Conservation (phyloP, 257 asterid genomes). For the Buddleja alternifolia region DNA sequence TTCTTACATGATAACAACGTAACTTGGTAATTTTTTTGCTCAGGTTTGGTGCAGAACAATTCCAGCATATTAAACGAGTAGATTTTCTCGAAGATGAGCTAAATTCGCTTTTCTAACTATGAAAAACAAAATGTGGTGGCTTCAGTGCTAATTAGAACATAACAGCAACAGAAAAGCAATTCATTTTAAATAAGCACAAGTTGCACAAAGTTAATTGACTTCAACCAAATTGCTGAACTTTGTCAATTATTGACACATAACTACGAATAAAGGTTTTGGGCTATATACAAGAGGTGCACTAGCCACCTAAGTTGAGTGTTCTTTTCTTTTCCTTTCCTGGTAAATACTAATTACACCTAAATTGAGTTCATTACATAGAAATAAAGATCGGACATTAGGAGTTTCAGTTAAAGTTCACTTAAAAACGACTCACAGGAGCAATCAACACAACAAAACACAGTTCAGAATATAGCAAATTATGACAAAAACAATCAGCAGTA, state of each 20-base stretch:
- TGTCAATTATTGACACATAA: neutral
- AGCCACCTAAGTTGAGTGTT: neutral
- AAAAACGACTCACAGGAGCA: slow-evolving; percentile 15
- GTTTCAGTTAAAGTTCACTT: neutral
- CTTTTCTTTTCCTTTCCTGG: too few relatives aligned
- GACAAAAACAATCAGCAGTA: slow-evolving; percentile 15
- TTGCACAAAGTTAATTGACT: neutral
- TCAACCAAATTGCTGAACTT: neutral
- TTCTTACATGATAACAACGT: slow-evolving; percentile 13
- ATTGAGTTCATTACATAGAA: neutral
- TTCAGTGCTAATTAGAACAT: slow-evolving; percentile 5
- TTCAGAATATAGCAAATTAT: neutral
- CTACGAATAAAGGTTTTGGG: neutral
- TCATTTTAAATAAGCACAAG: neutral
- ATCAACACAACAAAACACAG: neutral
- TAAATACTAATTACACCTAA: too few relatives aligned
- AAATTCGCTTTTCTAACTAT: neutral
- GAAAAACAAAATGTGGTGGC: neutral
- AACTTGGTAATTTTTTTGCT: slow-evolving; percentile 6
- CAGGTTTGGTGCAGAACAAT: neutral
- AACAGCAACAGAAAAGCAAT: slow-evolving; percentile 9
- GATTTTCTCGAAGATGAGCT: neutral
- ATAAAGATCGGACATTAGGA: neutral
- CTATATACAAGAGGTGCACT: neutral
- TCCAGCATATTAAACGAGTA: slow-evolving; percentile 1